A percentile compares a stretch with the other conserved stretches of the same genome.
These are phyloP conservation scores for Pseudocercospora macadamiae DNA, from an alignment of 2,329 filamentous ascomycete species.

Conservation along the genomic window DNA sequence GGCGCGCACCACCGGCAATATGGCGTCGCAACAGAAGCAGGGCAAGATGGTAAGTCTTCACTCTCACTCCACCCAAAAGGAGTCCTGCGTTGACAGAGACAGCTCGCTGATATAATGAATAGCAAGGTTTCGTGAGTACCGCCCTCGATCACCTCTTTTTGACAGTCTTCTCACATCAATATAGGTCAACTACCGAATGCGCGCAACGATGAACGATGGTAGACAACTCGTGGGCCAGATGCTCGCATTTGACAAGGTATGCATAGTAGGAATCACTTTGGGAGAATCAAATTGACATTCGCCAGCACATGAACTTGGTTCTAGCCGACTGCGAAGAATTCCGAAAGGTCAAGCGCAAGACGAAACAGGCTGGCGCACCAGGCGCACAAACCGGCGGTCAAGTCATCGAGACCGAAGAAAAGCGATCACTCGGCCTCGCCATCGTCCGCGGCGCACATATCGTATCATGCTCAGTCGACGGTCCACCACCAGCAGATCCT, in stretches of 20 bases:
- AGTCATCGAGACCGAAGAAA: conserved; percentile 88
- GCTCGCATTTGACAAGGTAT: conserved; percentile 96
- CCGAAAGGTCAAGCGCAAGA: conserved; percentile 84
- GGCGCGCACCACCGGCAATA: conserved; percentile 42
- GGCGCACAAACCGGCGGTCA: conserved; percentile 54
- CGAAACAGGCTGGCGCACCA: conserved; percentile 71
- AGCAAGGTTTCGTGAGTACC: conserved; percentile 67
- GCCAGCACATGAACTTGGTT: conserved; percentile 97
- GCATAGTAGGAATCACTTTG: too few relatives aligned
- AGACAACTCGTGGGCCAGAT: conserved; percentile 97
- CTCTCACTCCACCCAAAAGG: conserved; percentile 25
- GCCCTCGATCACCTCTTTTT: conserved; percentile 18
- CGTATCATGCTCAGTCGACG: conserved; percentile 92
- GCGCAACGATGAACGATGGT: conserved; percentile 90
- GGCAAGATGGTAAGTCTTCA: conserved; percentile 91
- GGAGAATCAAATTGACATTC: conserved; percentile 31
- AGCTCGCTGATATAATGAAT: conserved; percentile 45
- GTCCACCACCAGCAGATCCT: conserved; percentile 91
- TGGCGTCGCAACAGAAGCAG: conserved; percentile 68
- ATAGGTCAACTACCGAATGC: conserved; percentile 99
- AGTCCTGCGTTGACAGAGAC: conserved; percentile 48
- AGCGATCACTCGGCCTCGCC: conserved; percentile 91
- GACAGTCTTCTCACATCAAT: conserved; percentile 24
- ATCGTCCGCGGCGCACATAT: conserved; percentile 95
- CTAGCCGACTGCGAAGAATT: conserved; percentile 99